These are phyloP conservation scores for Scheffersomyces coipomensis DNA, from an alignment of 805 yeast species.

Conservation along the genomic window DNA sequence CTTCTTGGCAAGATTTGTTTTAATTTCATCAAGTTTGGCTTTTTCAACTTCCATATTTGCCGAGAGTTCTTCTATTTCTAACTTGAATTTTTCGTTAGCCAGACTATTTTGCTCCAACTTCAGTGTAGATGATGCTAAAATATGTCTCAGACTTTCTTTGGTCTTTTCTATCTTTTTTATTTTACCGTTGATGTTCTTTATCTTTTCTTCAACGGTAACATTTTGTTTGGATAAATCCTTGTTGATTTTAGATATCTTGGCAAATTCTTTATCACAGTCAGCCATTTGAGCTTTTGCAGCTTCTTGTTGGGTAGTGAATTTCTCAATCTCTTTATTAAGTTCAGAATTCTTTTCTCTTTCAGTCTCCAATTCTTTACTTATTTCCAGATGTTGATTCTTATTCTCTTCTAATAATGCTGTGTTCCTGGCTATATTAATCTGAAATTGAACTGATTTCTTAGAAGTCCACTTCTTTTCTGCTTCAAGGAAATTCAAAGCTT, in stretches of 20 bases:
- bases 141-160: conserved; percentile 45
- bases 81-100: conserved; percentile 42
- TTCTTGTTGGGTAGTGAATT: conserved; percentile 29
- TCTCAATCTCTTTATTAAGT: conserved; percentile 21
- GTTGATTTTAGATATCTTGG: conserved; percentile 23
- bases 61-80: conserved; percentile 46
- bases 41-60: conserved; percentile 52
- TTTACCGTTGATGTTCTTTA: conserved; percentile 61
- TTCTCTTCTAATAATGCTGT: conserved; percentile 39
- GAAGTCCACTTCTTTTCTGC: conserved; percentile 61
- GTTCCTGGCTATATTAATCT: conserved; percentile 45
- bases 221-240: conserved; percentile 44
- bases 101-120: conserved; percentile 45
- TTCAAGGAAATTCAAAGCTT: conserved; percentile 63
- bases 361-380: conserved; percentile 33
- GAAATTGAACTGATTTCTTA: conserved; percentile 55
- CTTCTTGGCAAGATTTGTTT: conserved; percentile 66
- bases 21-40: conserved; percentile 56
- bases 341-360: conserved; percentile 23
- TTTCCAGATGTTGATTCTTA: conserved; percentile 36
- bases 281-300: conserved; percentile 20
- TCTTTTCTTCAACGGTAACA: conserved; percentile 74
- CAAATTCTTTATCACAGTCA: conserved; percentile 4
- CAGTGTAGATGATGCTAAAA: conserved; percentile 43
- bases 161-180: conserved; percentile 58